Evolutionary conservation across 2,329 filamentous ascomycete genomes (phyloP).

Genomic region (Ceratocystis albifundus): DNA sequence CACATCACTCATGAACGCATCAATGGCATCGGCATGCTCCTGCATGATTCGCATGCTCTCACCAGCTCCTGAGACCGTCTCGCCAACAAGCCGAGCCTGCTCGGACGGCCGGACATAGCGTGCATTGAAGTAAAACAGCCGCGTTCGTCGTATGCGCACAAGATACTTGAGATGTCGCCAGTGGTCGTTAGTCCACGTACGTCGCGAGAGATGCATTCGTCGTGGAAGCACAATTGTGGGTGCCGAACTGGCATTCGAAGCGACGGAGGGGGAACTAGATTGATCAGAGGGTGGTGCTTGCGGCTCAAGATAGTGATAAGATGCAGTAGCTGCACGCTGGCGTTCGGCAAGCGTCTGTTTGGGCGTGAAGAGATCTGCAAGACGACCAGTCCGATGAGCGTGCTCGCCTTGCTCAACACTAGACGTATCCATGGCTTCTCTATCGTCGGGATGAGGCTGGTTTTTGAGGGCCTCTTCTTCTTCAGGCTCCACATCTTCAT

Average conservation of each 20-base stretch:
- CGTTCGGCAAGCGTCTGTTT: slow-evolving; percentile 4
- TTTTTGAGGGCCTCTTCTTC: slow-evolving; percentile 4
- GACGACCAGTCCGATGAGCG: slow-evolving; percentile 3
- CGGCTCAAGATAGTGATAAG: slow-evolving; percentile 20
- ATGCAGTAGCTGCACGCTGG: slow-evolving; percentile 15
- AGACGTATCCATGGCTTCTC: neutral
- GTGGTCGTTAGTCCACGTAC: slow-evolving; percentile 40
- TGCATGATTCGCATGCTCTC: slow-evolving; percentile 39
- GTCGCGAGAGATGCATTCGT: slow-evolving; percentile 31
- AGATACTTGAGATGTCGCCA: slow-evolving; percentile 44
- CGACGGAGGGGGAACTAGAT: slow-evolving; percentile 14
- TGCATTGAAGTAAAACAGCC: slow-evolving; percentile 32
- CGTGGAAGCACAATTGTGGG: slow-evolving; percentile 23
- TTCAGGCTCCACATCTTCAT: slow-evolving; percentile 12
- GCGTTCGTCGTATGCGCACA: slow-evolving; percentile 38
- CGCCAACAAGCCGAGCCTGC: slow-evolving; percentile 36
- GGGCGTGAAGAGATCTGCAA: slow-evolving; percentile 19
- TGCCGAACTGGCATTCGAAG: slow-evolving; percentile 28
- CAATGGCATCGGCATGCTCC: slow-evolving; percentile 49
- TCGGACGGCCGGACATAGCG: slow-evolving; percentile 18
- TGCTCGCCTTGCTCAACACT: neutral
- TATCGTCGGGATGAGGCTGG: neutral
- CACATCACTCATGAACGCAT: slow-evolving; percentile 40
- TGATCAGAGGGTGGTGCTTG: neutral
- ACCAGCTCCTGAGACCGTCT: slow-evolving; percentile 38